phyloP scores from a whole-genome alignment of 2,329 filamentous ascomycete species.

The Stemphylium vesicarium region DNA sequence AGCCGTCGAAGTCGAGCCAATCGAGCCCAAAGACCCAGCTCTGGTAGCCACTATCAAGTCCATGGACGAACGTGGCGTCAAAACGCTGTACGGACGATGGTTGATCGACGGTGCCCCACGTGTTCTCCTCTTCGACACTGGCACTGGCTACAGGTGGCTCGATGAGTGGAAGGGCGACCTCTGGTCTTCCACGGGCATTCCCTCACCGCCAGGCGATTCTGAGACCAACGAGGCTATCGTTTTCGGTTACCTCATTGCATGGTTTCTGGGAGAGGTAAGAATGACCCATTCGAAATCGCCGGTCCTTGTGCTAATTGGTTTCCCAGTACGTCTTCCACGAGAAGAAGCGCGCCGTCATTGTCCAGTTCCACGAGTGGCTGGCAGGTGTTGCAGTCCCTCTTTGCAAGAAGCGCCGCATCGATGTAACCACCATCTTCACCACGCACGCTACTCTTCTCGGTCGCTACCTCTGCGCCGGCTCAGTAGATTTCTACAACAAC shows the following conservation, averaged over 20 bases:
- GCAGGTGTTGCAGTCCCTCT: constrained; percentile 91
- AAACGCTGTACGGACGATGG: constrained; percentile 93
- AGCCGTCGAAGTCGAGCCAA: constrained; percentile 95
- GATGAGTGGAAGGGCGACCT: constrained; percentile 97
- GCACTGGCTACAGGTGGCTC: constrained; percentile 87
- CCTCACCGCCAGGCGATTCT: constrained; percentile 87
- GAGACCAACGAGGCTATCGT: constrained; percentile 98
- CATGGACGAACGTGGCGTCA: constrained; percentile 91
- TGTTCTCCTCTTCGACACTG: constrained; percentile 92
- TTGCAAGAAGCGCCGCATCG: constrained; percentile 91
- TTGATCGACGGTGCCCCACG: constrained; percentile 94
- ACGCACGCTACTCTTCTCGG: constrained; percentile 96
- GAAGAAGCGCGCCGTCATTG: constrained; percentile 88
- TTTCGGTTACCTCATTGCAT: constrained; percentile 95
- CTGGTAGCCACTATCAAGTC: constrained; percentile 83
- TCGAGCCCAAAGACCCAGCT: constrained; percentile 81
- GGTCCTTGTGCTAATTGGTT: constrained; percentile 20
- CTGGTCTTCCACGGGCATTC: constrained; percentile 91
- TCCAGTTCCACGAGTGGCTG: constrained; percentile 99
- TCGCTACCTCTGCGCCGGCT: constrained; percentile 94
- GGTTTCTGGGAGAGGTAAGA: constrained; percentile 93
- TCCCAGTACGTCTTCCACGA: constrained; percentile 89
- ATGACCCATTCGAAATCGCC: constrained; percentile 1
- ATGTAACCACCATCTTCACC: constrained; percentile 97
- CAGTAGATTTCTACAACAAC: constrained; percentile 99